A percentile compares a stretch with the other conserved stretches of the same genome.
These are phyloP conservation scores for Globisporangium takayamanum DNA, from an alignment of 352 stramenopile genomes.

Conservation along the genomic window DNA sequence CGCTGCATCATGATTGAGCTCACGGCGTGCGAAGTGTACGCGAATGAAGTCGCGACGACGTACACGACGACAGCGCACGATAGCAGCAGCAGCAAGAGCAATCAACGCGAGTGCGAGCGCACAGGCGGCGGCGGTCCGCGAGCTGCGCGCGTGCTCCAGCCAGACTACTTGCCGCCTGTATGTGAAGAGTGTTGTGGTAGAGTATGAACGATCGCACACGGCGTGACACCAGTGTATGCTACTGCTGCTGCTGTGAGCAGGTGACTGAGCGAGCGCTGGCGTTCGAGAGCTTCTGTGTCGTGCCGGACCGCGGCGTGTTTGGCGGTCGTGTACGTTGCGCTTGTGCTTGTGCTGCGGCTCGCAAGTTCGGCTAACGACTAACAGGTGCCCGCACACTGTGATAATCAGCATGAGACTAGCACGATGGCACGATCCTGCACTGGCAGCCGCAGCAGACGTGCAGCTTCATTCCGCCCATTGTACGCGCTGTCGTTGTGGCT, in stretches of 20 bases:
- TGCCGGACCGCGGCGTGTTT: slow-evolving; percentile 44
- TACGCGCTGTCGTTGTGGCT: slow-evolving; percentile 14
- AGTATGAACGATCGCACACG: not conserved
- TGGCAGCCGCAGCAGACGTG: slow-evolving; percentile 43
- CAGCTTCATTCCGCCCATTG: slow-evolving; percentile 37
- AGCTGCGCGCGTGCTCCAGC: slow-evolving; percentile 11
- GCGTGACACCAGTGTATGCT: not conserved
- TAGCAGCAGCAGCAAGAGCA: not conserved
- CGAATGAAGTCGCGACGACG: slow-evolving; percentile 20
- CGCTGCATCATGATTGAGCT: slow-evolving; percentile 26
- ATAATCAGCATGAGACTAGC: slow-evolving; percentile 17
- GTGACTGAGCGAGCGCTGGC: slow-evolving; percentile 22
- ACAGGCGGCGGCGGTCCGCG: slow-evolving; percentile 2
- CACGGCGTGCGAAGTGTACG: slow-evolving; percentile 33
- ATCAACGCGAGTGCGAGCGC: slow-evolving; percentile 3
- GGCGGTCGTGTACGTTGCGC: slow-evolving; percentile 35
- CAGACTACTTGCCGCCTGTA: slow-evolving; percentile 26
- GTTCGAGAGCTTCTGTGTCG: slow-evolving; percentile 43
- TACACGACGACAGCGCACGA: not conserved
- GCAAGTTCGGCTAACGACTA: not conserved
- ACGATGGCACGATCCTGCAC: slow-evolving; percentile 53
- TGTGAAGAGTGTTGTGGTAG: slow-evolving; percentile 1
- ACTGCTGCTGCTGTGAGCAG: slow-evolving; percentile 10
- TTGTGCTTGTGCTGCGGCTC: not conserved
- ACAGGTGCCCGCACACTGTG: not conserved